Conservation (phyloP, 176 grass and related monocot species). For the Elymus sibiricus region DNA sequence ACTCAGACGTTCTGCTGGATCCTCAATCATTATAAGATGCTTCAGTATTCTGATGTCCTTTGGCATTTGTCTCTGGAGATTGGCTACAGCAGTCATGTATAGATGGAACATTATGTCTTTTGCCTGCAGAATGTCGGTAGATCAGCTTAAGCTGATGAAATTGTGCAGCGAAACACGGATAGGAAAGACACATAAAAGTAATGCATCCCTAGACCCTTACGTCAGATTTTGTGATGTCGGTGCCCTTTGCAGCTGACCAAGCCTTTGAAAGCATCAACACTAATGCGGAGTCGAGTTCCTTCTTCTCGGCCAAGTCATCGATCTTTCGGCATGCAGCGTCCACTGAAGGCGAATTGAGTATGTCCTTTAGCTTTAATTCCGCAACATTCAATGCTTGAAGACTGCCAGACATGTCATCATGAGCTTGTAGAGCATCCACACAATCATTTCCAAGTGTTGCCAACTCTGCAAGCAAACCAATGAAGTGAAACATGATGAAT, state of each 20-base stretch:
- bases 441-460: constrained; percentile 76
- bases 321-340: constrained; percentile 81
- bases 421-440: constrained; percentile 73
- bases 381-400: constrained; percentile 63
- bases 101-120: constrained; percentile 81
- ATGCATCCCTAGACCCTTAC: constrained; percentile 34
- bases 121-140: constrained; percentile 31
- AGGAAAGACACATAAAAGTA: not conserved
- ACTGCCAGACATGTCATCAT: constrained; percentile 63
- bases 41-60: constrained; percentile 91
- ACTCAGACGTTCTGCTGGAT: constrained; percentile 60
- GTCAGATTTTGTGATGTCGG: constrained; percentile 75
- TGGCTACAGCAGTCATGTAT: constrained; percentile 71
- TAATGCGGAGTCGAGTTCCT: constrained; percentile 72
- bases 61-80: constrained; percentile 82
- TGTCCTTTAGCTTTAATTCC: constrained; percentile 80
- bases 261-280: constrained; percentile 78
- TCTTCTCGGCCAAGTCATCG: constrained; percentile 84
- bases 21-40: constrained; percentile 73
- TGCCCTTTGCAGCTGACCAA: constrained; percentile 88
- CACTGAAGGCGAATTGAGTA: constrained; percentile 65
- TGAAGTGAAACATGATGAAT: not conserved
- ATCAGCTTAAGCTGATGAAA: not conserved
- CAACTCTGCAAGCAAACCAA: constrained; percentile 52
- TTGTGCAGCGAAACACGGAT: not conserved